A percentile compares a stretch with the other conserved stretches of the same genome.
Evolutionary conservation across 2,329 filamentous ascomycete genomes (phyloP).

Genomic region (Calonectria multiphialidica): DNA sequence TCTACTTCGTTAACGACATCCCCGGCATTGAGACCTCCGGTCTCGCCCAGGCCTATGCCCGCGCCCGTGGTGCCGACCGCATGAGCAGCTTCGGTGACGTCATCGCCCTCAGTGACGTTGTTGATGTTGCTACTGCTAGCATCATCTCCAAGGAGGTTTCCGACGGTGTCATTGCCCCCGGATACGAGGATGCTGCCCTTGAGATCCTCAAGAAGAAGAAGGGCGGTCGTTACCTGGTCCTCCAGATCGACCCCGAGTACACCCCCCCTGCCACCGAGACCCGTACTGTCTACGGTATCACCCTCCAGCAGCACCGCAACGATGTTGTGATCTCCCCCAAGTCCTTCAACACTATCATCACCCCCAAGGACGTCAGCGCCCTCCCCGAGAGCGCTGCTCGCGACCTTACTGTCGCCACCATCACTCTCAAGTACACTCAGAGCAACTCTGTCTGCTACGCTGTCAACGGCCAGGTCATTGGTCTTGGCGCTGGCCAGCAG

Average conservation of each 20-base stretch:
- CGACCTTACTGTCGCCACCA: constrained; percentile 94
- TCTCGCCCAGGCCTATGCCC: constrained; percentile 94
- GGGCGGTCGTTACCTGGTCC: constrained; percentile 94
- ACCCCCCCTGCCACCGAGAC: constrained; percentile 84
- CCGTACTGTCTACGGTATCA: constrained; percentile 91
- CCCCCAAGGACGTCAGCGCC: constrained; percentile 80
- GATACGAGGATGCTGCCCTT: constrained; percentile 86
- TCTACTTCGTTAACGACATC: constrained; percentile 98
- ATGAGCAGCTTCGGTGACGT: constrained; percentile 99
- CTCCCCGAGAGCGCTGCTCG: constrained; percentile 86
- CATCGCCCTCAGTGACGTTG: constrained; percentile 90
- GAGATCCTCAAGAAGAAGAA: constrained; percentile 98
- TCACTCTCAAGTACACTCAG: constrained; percentile 98
- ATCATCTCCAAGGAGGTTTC: constrained; percentile 99
- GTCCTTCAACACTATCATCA: constrained; percentile 88
- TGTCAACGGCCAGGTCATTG: constrained; percentile 91
- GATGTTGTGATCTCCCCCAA: constrained; percentile 87
- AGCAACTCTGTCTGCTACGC: constrained; percentile 99
- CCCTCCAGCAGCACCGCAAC: constrained; percentile 91
- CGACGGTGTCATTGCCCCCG: constrained; percentile 94
- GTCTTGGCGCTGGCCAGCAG: constrained; percentile 95
- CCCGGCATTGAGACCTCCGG: constrained; percentile 86
- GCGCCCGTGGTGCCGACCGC: constrained; percentile 93
- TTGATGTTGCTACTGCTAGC: constrained; percentile 93
- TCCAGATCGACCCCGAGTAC: constrained; percentile 93